A percentile compares a stretch with the other conserved stretches of the same genome.
Evolutionary conservation across 2,329 filamentous ascomycete genomes (phyloP).

Genomic region (Neobulgaria alba): DNA sequence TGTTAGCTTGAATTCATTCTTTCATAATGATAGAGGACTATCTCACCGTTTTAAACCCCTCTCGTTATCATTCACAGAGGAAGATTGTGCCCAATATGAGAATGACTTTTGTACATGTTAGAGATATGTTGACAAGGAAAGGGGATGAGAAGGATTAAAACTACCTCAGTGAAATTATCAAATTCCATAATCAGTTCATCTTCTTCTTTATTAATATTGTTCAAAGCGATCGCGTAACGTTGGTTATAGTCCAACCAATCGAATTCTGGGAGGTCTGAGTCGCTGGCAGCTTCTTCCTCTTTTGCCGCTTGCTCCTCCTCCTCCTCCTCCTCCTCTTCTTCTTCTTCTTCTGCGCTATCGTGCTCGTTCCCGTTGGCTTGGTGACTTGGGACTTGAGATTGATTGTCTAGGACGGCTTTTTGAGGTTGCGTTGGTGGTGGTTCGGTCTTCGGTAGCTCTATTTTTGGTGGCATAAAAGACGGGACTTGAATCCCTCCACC

Average conservation of each 20-base stretch:
- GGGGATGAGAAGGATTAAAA: neutral
- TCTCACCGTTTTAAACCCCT: constrained; percentile 68
- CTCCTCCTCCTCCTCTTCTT: constrained; percentile 4
- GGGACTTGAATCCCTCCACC: constrained; percentile 4
- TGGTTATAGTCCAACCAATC: constrained; percentile 70
- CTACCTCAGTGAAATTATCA: constrained; percentile 47
- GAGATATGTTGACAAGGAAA: neutral
- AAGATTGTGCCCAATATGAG: constrained; percentile 66
- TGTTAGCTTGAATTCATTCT: constrained; percentile 6
- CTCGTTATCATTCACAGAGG: constrained; percentile 63
- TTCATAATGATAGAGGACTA: constrained; percentile 1
- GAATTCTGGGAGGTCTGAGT: constrained; percentile 36
- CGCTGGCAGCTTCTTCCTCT: neutral
- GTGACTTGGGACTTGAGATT: neutral
- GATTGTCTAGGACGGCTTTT: neutral
- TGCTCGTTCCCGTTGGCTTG: neutral
- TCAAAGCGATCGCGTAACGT: constrained; percentile 59
- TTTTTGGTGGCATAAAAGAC: constrained; percentile 3
- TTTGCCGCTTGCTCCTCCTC: neutral
- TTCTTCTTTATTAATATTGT: constrained; percentile 55
- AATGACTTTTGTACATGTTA: constrained; percentile 53
- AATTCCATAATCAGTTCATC: constrained; percentile 58
- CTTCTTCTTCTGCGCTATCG: constrained; percentile 1
- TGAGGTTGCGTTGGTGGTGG: too few species aligned
- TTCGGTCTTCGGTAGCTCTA: too few species aligned